Evolutionary conservation across 208 protist species (phyloP).

Genomic region (Herpetomonas samuelpessoai): DNA sequence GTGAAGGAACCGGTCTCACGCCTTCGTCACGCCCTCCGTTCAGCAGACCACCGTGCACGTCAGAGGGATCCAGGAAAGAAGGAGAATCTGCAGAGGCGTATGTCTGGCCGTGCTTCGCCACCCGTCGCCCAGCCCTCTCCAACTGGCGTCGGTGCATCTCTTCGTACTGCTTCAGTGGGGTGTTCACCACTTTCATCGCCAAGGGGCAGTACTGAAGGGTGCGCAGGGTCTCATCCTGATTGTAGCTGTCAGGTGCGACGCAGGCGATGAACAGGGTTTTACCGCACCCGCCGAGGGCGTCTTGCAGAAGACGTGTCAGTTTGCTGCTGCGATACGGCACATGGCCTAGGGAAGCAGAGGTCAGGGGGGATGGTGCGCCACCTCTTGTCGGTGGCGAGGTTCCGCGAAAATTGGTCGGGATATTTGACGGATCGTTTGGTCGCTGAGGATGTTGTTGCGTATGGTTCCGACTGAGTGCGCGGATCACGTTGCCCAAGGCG

Average conservation of each 20-base stretch:
- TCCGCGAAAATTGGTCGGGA: no score
- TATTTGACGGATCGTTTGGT: no score
- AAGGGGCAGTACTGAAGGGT: slow-evolving; percentile 93
- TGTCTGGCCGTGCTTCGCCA: not conserved
- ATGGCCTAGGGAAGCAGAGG: slow-evolving; percentile 23
- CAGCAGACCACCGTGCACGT: no score
- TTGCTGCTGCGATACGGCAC: slow-evolving; percentile 90
- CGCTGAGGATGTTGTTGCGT: slow-evolving; percentile 17
- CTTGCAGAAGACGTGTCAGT: slow-evolving; percentile 88
- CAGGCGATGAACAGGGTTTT: slow-evolving; percentile 88
- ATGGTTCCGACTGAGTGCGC: slow-evolving; percentile 67
- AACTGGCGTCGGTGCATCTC: slow-evolving; percentile 24
- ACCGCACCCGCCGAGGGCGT: slow-evolving; percentile 87
- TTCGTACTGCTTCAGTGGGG: slow-evolving; percentile 46
- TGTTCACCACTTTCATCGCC: slow-evolving; percentile 88
- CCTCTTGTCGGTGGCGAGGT: no score
- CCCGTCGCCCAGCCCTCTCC: not conserved
- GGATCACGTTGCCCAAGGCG: slow-evolving; percentile 94
- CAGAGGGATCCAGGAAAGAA: no score
- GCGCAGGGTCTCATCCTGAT: slow-evolving; percentile 83
- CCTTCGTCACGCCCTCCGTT: no score
- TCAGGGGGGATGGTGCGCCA: not conserved
- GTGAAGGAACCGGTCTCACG: no score
- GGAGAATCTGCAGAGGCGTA: no score
- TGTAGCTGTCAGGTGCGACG: slow-evolving; percentile 64